Conservation (phyloP, 2,329 filamentous ascomycete species). For the Fusarium burgessii region DNA sequence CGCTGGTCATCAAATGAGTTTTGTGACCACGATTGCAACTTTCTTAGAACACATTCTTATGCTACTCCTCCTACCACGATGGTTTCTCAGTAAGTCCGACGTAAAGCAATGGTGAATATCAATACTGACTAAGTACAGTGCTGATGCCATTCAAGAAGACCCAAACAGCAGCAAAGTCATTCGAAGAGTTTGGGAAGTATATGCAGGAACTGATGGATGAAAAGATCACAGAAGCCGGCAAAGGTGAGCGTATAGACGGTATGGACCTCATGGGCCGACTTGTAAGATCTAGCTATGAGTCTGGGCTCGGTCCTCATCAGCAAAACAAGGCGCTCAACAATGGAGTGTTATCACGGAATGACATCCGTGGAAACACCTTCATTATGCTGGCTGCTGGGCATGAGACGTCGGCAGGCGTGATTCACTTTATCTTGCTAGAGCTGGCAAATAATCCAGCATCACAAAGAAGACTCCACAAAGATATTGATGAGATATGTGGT, state of each 20-base stretch:
- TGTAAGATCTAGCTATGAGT: conserved; percentile 56
- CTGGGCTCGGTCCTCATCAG: background rate
- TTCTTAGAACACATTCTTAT: conserved; percentile 73
- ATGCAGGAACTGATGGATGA: conserved; percentile 75
- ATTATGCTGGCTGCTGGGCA: conserved; percentile 79
- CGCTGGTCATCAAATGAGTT: conserved; percentile 71
- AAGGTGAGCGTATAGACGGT: conserved; percentile 54
- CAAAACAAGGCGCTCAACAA: conserved; percentile 34
- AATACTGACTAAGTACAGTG: conserved; percentile 46
- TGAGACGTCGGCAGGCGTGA: conserved; percentile 81
- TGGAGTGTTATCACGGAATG: conserved; percentile 65
- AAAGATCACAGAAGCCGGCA: conserved; percentile 62
- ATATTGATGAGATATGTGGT: conserved; percentile 75
- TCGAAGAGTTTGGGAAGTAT: conserved; percentile 74
- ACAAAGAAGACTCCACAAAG: conserved; percentile 75
- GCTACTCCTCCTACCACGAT: conserved; percentile 69
- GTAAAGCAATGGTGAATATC: background rate
- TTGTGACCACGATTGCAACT: conserved; percentile 70
- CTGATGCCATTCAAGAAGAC: conserved; percentile 64
- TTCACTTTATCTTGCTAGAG: conserved; percentile 77
- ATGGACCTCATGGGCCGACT: conserved; percentile 67
- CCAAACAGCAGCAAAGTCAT: conserved; percentile 65
- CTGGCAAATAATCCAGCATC: conserved; percentile 73
- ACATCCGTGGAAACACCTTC: conserved; percentile 80
- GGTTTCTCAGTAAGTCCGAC: conserved; percentile 62